Conservation (phyloP, 2,329 filamentous ascomycete species). For the Colletotrichum musicola region DNA sequence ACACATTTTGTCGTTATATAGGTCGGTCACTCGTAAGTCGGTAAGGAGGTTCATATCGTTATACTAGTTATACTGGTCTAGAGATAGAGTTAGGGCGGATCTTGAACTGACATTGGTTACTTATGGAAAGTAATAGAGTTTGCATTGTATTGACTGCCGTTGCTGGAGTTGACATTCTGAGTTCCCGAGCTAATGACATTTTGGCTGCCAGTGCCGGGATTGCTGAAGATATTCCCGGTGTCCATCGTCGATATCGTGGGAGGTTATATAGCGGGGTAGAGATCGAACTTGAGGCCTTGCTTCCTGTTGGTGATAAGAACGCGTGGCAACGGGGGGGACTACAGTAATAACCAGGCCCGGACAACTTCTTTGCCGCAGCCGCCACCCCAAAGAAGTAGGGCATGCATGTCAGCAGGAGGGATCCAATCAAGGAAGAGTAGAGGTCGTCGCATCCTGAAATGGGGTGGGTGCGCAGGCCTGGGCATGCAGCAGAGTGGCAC, state of each 20-base stretch:
- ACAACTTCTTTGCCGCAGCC: neutral
- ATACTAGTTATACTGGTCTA: neutral
- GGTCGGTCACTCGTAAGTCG: neutral
- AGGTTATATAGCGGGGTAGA: no score
- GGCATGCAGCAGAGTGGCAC: neutral
- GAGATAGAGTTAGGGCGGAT: neutral
- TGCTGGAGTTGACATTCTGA: no score
- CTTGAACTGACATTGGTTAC: no score
- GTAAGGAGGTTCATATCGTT: neutral
- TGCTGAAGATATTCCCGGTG: no score
- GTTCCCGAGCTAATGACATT: no score
- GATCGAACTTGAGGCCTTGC: no score
- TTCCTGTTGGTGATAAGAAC: no score
- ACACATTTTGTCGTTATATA: neutral
- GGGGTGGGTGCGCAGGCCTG: neutral
- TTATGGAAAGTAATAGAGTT: no score
- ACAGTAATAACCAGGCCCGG: neutral
- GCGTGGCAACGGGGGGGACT: neutral
- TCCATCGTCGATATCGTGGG: no score
- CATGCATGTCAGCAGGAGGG: conserved; percentile 1
- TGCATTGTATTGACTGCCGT: no score
- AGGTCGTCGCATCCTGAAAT: conserved; percentile 2
- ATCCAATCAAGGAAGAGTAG: conserved; percentile 2
- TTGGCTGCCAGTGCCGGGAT: no score
- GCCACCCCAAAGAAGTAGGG: neutral